phyloP scores from a whole-genome alignment of 2,329 filamentous ascomycete species.

The Chaetomium sp. region DNA sequence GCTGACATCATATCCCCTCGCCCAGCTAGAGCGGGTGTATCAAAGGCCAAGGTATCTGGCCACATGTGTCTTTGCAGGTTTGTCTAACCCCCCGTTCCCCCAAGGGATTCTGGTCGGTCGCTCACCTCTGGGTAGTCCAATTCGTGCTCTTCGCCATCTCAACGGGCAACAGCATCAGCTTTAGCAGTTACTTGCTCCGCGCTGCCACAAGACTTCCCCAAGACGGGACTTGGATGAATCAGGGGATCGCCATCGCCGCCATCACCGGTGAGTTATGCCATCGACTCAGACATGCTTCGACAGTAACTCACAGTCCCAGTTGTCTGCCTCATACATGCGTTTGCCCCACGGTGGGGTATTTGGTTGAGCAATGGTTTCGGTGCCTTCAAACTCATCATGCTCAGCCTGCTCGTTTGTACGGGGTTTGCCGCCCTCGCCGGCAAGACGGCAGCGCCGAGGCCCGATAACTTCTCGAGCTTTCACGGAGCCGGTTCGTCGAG shows the following conservation, averaged over 20 bases:
- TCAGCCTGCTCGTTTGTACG: constrained; percentile 39
- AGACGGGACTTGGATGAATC: constrained; percentile 39
- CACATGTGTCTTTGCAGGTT: constrained; percentile 41
- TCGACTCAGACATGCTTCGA: neutral
- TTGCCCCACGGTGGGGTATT: constrained; percentile 40
- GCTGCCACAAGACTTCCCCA: constrained; percentile 34
- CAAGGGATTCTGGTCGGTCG: neutral
- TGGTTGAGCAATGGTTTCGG: constrained; percentile 43
- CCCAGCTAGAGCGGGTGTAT: constrained; percentile 40
- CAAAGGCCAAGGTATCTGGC: constrained; percentile 41
- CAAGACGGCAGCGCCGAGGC: constrained; percentile 29
- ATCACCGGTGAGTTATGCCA: constrained; percentile 33
- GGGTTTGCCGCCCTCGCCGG: constrained; percentile 40
- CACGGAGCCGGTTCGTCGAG: constrained; percentile 29
- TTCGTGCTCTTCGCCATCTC: constrained; percentile 44
- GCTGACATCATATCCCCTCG: constrained; percentile 10
- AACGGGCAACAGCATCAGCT: constrained; percentile 41
- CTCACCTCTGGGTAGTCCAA: constrained; percentile 33
- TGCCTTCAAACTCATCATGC: constrained; percentile 42
- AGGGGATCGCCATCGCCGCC: constrained; percentile 41
- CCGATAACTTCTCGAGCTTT: constrained; percentile 36
- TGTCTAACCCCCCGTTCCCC: neutral
- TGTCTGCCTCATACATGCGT: constrained; percentile 44
- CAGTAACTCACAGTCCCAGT: constrained; percentile 18
- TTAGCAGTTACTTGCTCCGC: constrained; percentile 40